phyloP scores from a whole-genome alignment of 2,329 filamentous ascomycete species.

The Parastagonospora nodorum region DNA sequence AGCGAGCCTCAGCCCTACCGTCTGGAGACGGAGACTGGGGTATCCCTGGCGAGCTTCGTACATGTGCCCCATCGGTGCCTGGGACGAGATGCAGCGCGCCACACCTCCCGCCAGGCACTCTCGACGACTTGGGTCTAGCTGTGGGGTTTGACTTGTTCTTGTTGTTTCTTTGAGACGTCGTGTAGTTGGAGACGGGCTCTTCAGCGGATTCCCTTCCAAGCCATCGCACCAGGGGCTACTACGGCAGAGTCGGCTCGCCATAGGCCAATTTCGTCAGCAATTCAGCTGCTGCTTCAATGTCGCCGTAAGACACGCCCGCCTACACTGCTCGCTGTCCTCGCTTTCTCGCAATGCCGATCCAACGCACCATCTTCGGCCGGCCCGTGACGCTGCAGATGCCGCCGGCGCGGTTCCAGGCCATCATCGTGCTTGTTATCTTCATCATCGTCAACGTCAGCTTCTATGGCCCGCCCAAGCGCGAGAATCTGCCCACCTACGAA shows the following conservation, averaged over 20 bases:
- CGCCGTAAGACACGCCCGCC: neutral
- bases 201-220: no score
- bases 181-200: no score
- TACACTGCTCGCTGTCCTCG: neutral
- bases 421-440: conserved; percentile 45
- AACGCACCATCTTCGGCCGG: conserved; percentile 38
- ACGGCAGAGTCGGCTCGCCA: no score
- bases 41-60: conserved; percentile 3
- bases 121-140: no score
- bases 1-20: conserved; percentile 29
- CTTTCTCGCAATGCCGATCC: conserved; percentile 37
- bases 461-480: neutral
- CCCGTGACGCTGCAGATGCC: conserved; percentile 45
- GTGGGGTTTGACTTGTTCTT: no score
- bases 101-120: no score
- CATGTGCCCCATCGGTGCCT: no score
- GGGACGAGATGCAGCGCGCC: no score
- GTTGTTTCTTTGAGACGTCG: no score
- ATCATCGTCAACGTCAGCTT: conserved; percentile 22
- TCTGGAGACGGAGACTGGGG: neutral
- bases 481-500: conserved; percentile 46
- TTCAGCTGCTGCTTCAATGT: no score
- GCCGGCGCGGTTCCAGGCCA: conserved; percentile 54
- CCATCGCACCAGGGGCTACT: no score
- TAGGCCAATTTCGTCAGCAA: no score